Evolutionary conservation across 768 basidiomycete species (phyloP), one percentile per base, ranked within the genome.

Genomic region (Boletus rubescentipes): DNA sequence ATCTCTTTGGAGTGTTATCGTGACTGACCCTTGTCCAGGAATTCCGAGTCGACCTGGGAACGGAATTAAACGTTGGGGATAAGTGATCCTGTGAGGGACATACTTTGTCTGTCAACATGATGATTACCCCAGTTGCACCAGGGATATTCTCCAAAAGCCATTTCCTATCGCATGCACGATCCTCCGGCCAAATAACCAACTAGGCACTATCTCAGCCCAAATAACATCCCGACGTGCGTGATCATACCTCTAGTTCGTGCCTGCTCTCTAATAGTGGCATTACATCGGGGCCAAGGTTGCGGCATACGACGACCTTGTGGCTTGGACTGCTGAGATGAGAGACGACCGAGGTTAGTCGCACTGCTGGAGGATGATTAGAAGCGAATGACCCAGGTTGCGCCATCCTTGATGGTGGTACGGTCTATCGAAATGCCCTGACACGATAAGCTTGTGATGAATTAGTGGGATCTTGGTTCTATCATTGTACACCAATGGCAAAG

Each of bases 21-120:
- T 42, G 31, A 57, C 59, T 50, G 20, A 76, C 80, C 80, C 59
- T 58, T 68, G 51, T 62, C 57, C 46, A 71, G 20, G 20, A 95
- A 67, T 64, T 93, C 91, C 15, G 77, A 72, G 60, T 96, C 79
- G 18, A 93, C 78, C 89, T 95, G 55, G 4, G 12, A 12, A 20
- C 15, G 20, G 23, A 46, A 34, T 49, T 10, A 5, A 43, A 59
- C 16, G 15, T 36, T 11, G 42, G 29, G 1, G n/a, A 29, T 2
- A 14, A 21, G 9, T n/a, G 16, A 21, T 30, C 26, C 18, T 4
- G 2, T n/a, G 7, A 20, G 38, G 18, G 39, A 57, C 62, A 34
- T 57, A 88, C 93, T 72, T 85, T 86, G 48, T 95, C 93, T 0
- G 82, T 74, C 2, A 91, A 63, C 76, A 87, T 84, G 21, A 89